A percentile compares a stretch with the other conserved stretches of the same genome.
Conservation (phyloP, 768 basidiomycete genomes). For the Phlebiopsis gigantea region DNA sequence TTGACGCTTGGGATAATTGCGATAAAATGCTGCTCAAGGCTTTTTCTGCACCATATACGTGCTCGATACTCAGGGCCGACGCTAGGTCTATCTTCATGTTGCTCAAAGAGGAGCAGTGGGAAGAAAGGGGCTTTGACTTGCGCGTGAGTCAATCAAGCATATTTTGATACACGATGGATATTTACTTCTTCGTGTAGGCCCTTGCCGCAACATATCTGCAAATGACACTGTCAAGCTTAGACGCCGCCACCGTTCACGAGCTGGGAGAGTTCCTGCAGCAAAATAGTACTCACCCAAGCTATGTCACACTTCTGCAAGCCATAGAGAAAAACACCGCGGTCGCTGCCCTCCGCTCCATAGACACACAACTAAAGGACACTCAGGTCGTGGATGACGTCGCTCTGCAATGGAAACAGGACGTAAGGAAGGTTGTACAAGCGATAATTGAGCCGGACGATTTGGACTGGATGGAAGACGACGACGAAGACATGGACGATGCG, state of each 20-base stretch:
- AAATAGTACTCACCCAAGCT: background rate
- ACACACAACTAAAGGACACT: background rate
- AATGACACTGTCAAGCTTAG: conserved; percentile 25
- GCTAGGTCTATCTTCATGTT: conserved; percentile 29
- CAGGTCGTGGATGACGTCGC: background rate
- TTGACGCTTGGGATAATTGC: conserved; percentile 30
- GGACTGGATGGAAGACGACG: conserved; percentile 55
- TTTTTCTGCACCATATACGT: conserved; percentile 27
- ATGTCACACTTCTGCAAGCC: conserved; percentile 3
- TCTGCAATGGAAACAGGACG: conserved; percentile 10
- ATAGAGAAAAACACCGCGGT: background rate
- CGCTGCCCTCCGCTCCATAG: background rate
- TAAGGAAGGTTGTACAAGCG: conserved; percentile 20
- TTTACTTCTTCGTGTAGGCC: conserved; percentile 12
- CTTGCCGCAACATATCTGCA: conserved; percentile 27
- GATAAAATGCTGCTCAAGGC: conserved; percentile 17
- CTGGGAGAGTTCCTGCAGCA: conserved; percentile 12
- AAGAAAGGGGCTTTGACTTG: conserved; percentile 18
- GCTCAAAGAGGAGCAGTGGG: conserved; percentile 36
- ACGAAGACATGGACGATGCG: conserved; percentile 29
- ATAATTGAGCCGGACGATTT: conserved; percentile 42
- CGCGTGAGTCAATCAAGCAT: conserved; percentile 8
- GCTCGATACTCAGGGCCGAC: conserved; percentile 16
- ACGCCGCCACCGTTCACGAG: conserved; percentile 19
- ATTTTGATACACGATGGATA: background rate